These are phyloP conservation scores for Papiliotrema nemorosa DNA, from an alignment of 1,284 basidiomycete genomes.

Conservation along the genomic window DNA sequence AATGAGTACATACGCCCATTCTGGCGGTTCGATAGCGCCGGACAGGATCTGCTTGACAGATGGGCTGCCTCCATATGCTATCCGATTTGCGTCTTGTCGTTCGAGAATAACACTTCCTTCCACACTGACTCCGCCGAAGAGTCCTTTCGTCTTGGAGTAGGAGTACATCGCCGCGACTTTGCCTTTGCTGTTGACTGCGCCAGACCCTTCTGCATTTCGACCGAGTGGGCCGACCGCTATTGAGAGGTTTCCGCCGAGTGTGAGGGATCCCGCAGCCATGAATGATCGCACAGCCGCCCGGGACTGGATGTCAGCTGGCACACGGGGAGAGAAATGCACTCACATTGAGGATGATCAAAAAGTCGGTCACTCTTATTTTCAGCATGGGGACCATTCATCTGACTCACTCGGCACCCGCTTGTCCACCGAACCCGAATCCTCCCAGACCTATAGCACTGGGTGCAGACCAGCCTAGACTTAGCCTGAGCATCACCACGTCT, in stretches of 20 bases:
- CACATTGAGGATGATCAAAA: conserved; percentile 85
- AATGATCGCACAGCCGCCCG: conserved; percentile 66
- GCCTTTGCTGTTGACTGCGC: conserved; percentile 78
- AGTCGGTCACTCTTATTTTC: conserved; percentile 78
- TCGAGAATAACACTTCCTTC: conserved; percentile 95
- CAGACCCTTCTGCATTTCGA: conserved; percentile 88
- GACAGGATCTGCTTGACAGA: conserved; percentile 74
- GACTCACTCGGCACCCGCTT: conserved; percentile 54
- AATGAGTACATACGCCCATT: conserved; percentile 71
- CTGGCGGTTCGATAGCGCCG: conserved; percentile 67
- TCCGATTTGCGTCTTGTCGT: conserved; percentile 81
- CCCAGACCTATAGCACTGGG: conserved; percentile 95
- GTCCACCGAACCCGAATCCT: conserved; percentile 83
- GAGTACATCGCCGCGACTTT: conserved; percentile 94
- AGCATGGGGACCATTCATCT: conserved; percentile 51
- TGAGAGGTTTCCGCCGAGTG: conserved; percentile 87
- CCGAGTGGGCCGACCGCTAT: conserved; percentile 91
- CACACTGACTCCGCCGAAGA: conserved; percentile 74
- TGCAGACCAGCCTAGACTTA: conserved; percentile 73
- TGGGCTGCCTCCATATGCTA: conserved; percentile 72
- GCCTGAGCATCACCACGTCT: not conserved
- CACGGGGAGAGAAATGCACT: conserved; percentile 33
- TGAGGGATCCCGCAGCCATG: conserved; percentile 91
- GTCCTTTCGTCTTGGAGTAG: conserved; percentile 89
- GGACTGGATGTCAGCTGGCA: conserved; percentile 52